Evolutionary conservation across 345 rosid species (phyloP), one percentile per base, ranked within the genome.

Genomic region (Rhodamnia argentea): DNA sequence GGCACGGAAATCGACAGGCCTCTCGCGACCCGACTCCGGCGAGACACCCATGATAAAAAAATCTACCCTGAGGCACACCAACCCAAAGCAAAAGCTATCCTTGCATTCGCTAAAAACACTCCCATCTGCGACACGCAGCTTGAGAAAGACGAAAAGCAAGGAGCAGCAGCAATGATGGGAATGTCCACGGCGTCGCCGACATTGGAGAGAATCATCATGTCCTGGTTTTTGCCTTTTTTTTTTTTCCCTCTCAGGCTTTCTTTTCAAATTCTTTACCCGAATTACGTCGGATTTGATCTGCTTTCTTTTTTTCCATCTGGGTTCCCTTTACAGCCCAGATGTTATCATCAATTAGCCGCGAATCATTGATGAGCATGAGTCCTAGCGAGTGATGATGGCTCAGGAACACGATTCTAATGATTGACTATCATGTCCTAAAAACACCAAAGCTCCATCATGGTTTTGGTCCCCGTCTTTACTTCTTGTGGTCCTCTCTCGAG

Each of bases 1-100:
- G 47, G 98, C 97, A 16, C 97, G 92, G 86, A 94, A 97, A 85
- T 95, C 97, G 52, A 93, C 86, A 86, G 93, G 93, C 84, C 89
- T 89, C 85, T 90, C 93, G 5, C 54, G 84, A 22, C 51, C 37
- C 62, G 92, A 89, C 70, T 90, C 87, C 15, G 92, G 93, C 47
- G 93, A 92, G 32, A 86, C 78, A 42, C 90, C 89, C 93, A 88
- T 92, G 84, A 70, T 70, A 13, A 32, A 70, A 40, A 5, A 42
- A 70, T 70, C 81, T 70, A 37, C 13, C 47, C 52, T 12, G 47
- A 70, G 81, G 12, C 42, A 16, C 76, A 64, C 44, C 76, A 16
- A 64, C 44, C 76, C 32, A n/a, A 29, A 29, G 44, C 24, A 4
- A 70, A 26, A 70, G 81, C 81, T 18, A 37, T 12, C 40, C 26